These are phyloP conservation scores for Corylus avellana DNA, from an alignment of 306 rosid species.

Conservation along the genomic window DNA sequence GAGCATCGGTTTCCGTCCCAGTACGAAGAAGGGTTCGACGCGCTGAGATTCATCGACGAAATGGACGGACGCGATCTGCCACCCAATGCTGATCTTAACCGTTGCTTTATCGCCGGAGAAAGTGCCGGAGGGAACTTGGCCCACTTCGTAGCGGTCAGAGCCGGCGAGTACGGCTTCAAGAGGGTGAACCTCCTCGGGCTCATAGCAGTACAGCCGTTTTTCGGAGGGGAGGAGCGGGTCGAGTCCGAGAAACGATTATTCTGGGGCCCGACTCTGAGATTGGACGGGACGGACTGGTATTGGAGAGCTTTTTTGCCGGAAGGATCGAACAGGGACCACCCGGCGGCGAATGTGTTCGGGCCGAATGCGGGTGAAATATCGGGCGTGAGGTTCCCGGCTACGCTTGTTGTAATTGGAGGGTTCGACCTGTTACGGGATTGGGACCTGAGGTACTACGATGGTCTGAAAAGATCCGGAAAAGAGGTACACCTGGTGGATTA, in stretches of 20 bases:
- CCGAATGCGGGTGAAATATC: slow-evolving; percentile 22
- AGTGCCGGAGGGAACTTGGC: slow-evolving; percentile 47
- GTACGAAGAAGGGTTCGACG: slow-evolving; percentile 39
- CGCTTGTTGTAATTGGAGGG: slow-evolving; percentile 29
- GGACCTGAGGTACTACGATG: slow-evolving; percentile 28
- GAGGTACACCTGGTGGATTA: slow-evolving; percentile 26
- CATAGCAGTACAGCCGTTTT: slow-evolving; percentile 41
- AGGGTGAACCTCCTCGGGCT: slow-evolving; percentile 16
- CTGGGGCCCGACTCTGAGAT: background rate
- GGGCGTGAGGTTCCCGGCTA: slow-evolving; percentile 18
- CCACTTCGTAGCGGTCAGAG: slow-evolving; percentile 32
- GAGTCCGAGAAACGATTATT: slow-evolving; percentile 29
- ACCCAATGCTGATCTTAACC: slow-evolving; percentile 3
- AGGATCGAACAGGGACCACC: slow-evolving; percentile 32
- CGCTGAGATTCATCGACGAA: slow-evolving; percentile 29
- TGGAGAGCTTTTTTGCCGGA: slow-evolving; percentile 39
- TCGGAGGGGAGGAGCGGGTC: slow-evolving; percentile 35
- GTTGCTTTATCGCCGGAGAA: slow-evolving; percentile 37
- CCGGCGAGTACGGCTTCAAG: slow-evolving; percentile 8
- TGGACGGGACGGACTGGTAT: slow-evolving; percentile 21
- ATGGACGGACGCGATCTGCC: background rate
- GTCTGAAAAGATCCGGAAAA: slow-evolving; percentile 28
- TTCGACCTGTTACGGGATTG: slow-evolving; percentile 30
- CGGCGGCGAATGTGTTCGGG: slow-evolving; percentile 28
- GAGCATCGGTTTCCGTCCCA: slow-evolving; percentile 31